phyloP scores from a whole-genome alignment of 352 stramenopile species.

The Phytophthora fragariae region DNA sequence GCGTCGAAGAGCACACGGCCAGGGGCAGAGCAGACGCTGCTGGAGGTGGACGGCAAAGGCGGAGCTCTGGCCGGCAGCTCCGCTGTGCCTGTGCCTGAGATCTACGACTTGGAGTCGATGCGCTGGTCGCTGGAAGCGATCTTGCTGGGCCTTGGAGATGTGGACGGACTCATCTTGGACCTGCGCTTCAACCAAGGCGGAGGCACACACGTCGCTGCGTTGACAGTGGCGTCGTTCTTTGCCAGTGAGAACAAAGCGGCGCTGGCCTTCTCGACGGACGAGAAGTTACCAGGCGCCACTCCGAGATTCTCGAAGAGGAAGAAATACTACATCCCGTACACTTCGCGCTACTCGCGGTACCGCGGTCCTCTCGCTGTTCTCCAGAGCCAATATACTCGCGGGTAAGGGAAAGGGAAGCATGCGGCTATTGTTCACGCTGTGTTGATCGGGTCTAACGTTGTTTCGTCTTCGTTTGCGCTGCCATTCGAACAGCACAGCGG shows the following conservation, averaged over 20 bases:
- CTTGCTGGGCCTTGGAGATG: constrained; percentile 60
- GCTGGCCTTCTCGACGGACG: constrained; percentile 76
- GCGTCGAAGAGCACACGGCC: constrained; percentile 2
- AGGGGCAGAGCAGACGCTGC: constrained; percentile 19
- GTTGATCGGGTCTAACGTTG: background rate
- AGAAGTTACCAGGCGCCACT: constrained; percentile 55
- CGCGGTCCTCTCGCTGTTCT: constrained; percentile 73
- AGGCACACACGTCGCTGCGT: constrained; percentile 64
- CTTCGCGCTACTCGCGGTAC: constrained; percentile 64
- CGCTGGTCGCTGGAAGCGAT: constrained; percentile 88
- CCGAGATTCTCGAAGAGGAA: constrained; percentile 60
- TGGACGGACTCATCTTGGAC: constrained; percentile 81
- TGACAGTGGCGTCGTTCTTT: constrained; percentile 83
- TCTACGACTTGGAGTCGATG: constrained; percentile 90
- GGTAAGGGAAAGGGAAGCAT: constrained; percentile 55
- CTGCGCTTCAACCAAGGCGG: constrained; percentile 80
- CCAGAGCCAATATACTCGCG: constrained; percentile 79
- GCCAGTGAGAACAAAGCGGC: constrained; percentile 45
- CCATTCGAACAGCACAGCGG: constrained; percentile 57
- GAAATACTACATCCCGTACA: constrained; percentile 71
- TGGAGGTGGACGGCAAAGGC: constrained; percentile 23
- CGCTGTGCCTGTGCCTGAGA: constrained; percentile 62
- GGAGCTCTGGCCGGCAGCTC: constrained; percentile 27
- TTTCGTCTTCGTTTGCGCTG: constrained; percentile 4
- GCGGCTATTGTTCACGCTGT: background rate